These are phyloP conservation scores for Lizonia empirigonia DNA, from an alignment of 2,329 filamentous ascomycete species.

Conservation along the genomic window DNA sequence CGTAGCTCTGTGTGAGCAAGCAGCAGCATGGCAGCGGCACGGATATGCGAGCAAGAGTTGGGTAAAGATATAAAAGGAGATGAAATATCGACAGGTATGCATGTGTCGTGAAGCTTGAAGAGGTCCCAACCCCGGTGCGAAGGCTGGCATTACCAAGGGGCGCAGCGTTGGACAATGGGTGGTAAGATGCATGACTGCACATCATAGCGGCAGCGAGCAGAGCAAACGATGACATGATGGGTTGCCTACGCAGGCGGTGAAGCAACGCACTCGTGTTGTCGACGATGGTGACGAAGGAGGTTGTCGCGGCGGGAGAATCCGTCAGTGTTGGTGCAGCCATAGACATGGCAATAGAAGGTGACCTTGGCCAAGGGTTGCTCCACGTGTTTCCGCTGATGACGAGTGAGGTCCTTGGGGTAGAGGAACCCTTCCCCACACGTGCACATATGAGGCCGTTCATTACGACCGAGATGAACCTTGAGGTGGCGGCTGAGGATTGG, in stretches of 20 bases:
- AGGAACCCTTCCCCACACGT: constrained; percentile 40
- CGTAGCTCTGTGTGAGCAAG: background rate
- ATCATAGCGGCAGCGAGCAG: too few relatives aligned
- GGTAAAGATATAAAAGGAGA: background rate
- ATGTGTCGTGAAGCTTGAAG: too few relatives aligned
- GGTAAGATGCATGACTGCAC: too few relatives aligned
- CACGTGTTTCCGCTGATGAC: constrained; percentile 39
- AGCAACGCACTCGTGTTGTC: constrained; percentile 27
- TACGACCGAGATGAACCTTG: constrained; percentile 36
- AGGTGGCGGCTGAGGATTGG: constrained; percentile 37
- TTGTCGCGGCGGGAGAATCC: constrained; percentile 47
- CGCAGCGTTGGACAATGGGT: too few relatives aligned
- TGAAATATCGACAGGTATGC: too few relatives aligned
- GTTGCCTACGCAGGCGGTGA: constrained; percentile 6
- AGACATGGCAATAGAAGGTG: constrained; percentile 29
- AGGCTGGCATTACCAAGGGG: too few relatives aligned
- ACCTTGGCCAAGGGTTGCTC: constrained; percentile 16
- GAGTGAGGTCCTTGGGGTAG: constrained; percentile 44
- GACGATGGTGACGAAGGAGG: constrained; percentile 41
- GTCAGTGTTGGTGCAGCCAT: constrained; percentile 34
- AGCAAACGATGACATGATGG: too few relatives aligned
- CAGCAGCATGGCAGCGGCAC: too few relatives aligned
- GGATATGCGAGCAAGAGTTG: background rate
- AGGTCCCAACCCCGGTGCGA: too few relatives aligned
- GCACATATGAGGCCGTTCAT: constrained; percentile 42